These are phyloP conservation scores for Sporisorium exsertum DNA, from an alignment of 1,284 basidiomycete genomes.

Conservation along the genomic window DNA sequence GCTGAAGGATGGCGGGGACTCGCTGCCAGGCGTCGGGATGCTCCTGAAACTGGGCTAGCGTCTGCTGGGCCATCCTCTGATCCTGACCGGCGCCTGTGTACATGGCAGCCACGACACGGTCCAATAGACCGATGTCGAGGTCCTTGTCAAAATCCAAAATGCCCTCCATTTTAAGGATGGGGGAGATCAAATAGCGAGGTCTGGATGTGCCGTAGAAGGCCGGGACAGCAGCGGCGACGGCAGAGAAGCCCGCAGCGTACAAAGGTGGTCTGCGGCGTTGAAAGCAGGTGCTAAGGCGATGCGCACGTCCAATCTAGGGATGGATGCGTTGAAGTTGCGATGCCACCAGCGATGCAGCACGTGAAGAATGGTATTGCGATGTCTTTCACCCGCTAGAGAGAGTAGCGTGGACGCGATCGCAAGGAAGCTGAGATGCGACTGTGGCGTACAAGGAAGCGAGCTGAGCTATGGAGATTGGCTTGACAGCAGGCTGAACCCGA, in stretches of 20 bases:
- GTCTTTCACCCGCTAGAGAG: neutral
- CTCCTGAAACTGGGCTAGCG: constrained; percentile 84
- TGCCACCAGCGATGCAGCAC: constrained; percentile 5
- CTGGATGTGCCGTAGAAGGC: neutral
- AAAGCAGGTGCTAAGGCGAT: neutral
- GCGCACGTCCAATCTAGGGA: neutral
- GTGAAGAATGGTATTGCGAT: constrained; percentile 14
- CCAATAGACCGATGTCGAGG: constrained; percentile 66
- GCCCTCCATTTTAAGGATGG: constrained; percentile 46
- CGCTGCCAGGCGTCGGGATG: constrained; percentile 98
- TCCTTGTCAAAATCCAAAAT: constrained; percentile 68
- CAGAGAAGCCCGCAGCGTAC: constrained; percentile 10
- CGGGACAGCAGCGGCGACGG: neutral
- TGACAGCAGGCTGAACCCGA: neutral
- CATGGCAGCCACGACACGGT: constrained; percentile 67
- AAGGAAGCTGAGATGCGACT: neutral
- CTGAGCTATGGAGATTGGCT: neutral
- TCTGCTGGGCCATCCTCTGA: constrained; percentile 66
- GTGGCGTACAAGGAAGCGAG: neutral
- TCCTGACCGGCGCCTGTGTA: constrained; percentile 61
- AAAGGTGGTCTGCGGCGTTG: constrained; percentile 1
- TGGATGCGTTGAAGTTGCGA: neutral
- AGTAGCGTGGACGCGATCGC: neutral
- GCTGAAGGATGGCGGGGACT: constrained; percentile 92
- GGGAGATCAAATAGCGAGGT: neutral